phyloP scores from a whole-genome alignment of 78 protist genomes.

The slime mould (Dictyostelium discoideum) region dicty_2.7 NC_007088.5:230001-230500 shows the following conservation, averaged over 20 bases:
- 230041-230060: background rate
- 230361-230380: background rate
- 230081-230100: slow-evolving; percentile 12
- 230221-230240: slow-evolving; percentile 78
- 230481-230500: too few relatives aligned
- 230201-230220: slow-evolving; percentile 19
- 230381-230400: background rate
- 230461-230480: background rate
- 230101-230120: background rate
- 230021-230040: background rate
- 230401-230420: too few relatives aligned
- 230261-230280: slow-evolving; percentile 75
- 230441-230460: slow-evolving; percentile 1
- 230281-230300: slow-evolving; percentile 63
- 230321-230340: slow-evolving; percentile 37
- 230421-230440: background rate
- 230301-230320: slow-evolving; percentile 30
- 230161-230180: background rate
- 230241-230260: slow-evolving; percentile 78
- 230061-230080: slow-evolving; percentile 64
- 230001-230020: slow-evolving; percentile 47
- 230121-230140: background rate
- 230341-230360: slow-evolving; percentile 38
- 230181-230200: background rate
- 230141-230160: background rate